Base-by-base conservation (phyloP, 805 yeast species). In the Metschnikowia chrysomelidarum region DNA sequence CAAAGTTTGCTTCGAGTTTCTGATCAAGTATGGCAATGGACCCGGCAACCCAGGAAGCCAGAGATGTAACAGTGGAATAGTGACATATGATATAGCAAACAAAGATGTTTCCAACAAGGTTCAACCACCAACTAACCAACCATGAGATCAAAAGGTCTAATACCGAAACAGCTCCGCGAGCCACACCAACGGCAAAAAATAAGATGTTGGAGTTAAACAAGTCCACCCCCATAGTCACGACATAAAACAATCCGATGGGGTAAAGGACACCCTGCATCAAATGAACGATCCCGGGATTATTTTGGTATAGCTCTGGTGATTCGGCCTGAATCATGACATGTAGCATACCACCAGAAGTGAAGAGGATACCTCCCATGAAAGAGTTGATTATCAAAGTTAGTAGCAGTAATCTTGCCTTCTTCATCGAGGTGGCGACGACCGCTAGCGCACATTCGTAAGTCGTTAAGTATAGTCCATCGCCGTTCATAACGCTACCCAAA, bases 391-490 rank as follows among this genome's bases (percentile, higher is more conserved):
- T 45, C n/a, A 85, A 54, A 1, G 80, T 69, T 39, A 79, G 81
- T 4, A 78, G 46, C 44, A 77, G 70, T 19, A 82, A 68, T 56
- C 94, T 69, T 4, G 89, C 74, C 51, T 85, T 85, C 57, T 85
- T 85, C 93, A 84, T 84, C 2, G 87, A 70, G 0, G 93, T 85
- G 7, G 94, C 94, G 13, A 84, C 91, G 25, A 83, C 82, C 0
- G 94, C 93, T 32, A 85, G 58, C 0, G 93, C 93, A 2, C 91
- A 80, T 50, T 85, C 94, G 59, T 84, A 80, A 5, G 91, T 85
- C 4, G 87, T 77, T 32, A 82, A 69, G 50, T 82, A 85, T 46
- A 69, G 34, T 14, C 55, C 46, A 16, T 60, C 64, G 27, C 41
- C 47, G 21, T 20, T 34, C 52, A 47, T 47, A 12, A 22, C 25